A percentile compares a stretch with the other conserved stretches of the same genome.
Conservation (phyloP, 2,329 filamentous ascomycete species). For the Pyrenophora seminiperda region DNA sequence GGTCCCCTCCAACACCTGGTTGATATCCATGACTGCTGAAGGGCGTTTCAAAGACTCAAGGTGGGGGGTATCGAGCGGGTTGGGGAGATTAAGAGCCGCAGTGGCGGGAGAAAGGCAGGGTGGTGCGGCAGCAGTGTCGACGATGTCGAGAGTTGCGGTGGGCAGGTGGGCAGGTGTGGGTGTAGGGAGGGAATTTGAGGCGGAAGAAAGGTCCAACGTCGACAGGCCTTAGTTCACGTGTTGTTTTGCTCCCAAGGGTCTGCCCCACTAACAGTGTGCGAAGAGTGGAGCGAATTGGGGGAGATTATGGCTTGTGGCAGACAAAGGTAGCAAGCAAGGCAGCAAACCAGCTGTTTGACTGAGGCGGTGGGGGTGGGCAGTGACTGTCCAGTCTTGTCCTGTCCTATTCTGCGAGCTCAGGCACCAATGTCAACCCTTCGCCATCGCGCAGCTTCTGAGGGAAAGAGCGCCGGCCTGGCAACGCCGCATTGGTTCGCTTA, state of each 20-base stretch:
- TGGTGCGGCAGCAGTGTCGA: slow-evolving; percentile 26
- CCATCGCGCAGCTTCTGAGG: slow-evolving; percentile 6
- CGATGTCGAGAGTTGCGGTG: slow-evolving; percentile 40
- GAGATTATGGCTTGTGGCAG: slow-evolving; percentile 9
- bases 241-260: slow-evolving; percentile 36
- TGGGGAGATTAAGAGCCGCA: slow-evolving; percentile 22
- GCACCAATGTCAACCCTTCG: slow-evolving; percentile 7
- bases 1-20: slow-evolving; percentile 95
- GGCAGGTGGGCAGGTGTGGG: slow-evolving; percentile 19
- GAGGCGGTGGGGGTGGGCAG: background rate
- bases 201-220: slow-evolving; percentile 44
- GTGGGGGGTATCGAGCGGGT: slow-evolving; percentile 31
- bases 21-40: slow-evolving; percentile 83
- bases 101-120: slow-evolving; percentile 23
- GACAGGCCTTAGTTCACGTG: slow-evolving; percentile 47
- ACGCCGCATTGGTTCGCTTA: slow-evolving; percentile 35
- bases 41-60: slow-evolving; percentile 32
- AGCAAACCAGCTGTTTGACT: slow-evolving; percentile 2
- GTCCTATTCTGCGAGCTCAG: slow-evolving; percentile 6
- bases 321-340: slow-evolving; percentile 21
- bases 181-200: slow-evolving; percentile 46
- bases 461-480: slow-evolving; percentile 21
- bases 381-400: background rate
- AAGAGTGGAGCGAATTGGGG: slow-evolving; percentile 17
- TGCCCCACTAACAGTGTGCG: slow-evolving; percentile 38